A percentile compares a stretch with the other conserved stretches of the same genome.
phyloP scores from a whole-genome alignment of 1,139 yeast genomes.

The Ogataea hybrid region DNA sequence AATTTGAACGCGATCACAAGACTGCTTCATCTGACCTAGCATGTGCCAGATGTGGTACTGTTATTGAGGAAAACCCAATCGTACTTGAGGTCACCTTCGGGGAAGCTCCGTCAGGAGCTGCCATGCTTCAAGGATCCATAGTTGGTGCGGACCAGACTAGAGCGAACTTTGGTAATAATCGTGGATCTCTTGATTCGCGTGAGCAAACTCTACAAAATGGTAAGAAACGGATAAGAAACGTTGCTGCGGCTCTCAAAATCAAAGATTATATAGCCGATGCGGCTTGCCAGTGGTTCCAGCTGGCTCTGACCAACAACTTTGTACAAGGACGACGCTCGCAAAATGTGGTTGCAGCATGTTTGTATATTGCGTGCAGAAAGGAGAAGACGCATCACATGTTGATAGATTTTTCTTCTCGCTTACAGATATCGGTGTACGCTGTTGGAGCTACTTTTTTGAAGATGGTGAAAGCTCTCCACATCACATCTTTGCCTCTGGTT shows the following conservation, averaged over 20 bases:
- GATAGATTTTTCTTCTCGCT: constrained; percentile 86
- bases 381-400: constrained; percentile 92
- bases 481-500: constrained; percentile 75
- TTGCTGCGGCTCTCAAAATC: constrained; percentile 74
- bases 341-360: constrained; percentile 91
- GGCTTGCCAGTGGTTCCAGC: constrained; percentile 83
- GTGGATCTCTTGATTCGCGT: constrained; percentile 75
- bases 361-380: constrained; percentile 90
- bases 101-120: constrained; percentile 90
- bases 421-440: constrained; percentile 89
- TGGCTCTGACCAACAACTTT: constrained; percentile 82
- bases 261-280: constrained; percentile 85
- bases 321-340: constrained; percentile 96
- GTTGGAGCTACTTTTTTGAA: constrained; percentile 94
- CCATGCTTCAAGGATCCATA: constrained; percentile 92
- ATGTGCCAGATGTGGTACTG: constrained; percentile 82
- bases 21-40: constrained; percentile 76
- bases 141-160: constrained; percentile 84
- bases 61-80: constrained; percentile 87
- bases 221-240: constrained; percentile 67
- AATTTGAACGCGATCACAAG: constrained; percentile 45
- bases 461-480: constrained; percentile 78
- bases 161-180: constrained; percentile 63
- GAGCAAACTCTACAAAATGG: constrained; percentile 88
- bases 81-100: constrained; percentile 95